phyloP scores from a whole-genome alignment of 2,329 filamentous ascomycete species.

The Camillea tinctor region DNA sequence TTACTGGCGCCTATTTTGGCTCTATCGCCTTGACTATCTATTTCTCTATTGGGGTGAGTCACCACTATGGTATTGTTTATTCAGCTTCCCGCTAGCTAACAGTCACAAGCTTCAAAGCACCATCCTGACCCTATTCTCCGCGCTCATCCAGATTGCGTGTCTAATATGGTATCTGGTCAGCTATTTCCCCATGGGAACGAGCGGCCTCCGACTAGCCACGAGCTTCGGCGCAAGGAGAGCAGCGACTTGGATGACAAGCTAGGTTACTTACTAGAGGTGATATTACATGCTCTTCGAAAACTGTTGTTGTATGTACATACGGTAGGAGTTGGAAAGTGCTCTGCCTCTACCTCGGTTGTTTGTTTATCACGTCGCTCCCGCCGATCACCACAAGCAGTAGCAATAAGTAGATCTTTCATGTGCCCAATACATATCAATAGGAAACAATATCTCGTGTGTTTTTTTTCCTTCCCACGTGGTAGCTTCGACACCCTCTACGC shows the following conservation, averaged over 20 bases:
- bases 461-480: too few relatives aligned
- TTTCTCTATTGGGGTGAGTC: slow-evolving; percentile 86
- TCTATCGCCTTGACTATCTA: slow-evolving; percentile 88
- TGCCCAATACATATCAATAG: too few relatives aligned
- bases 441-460: too few relatives aligned
- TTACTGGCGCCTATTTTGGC: slow-evolving; percentile 92
- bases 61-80: background rate
- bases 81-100: slow-evolving; percentile 17
- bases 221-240: slow-evolving; percentile 83
- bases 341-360: slow-evolving; percentile 1
- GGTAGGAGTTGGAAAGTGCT: slow-evolving; percentile 5
- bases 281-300: slow-evolving; percentile 12
- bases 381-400: background rate
- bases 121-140: slow-evolving; percentile 79
- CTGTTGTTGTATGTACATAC: slow-evolving; percentile 1
- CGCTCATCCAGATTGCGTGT: slow-evolving; percentile 78
- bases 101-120: slow-evolving; percentile 71
- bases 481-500: too few relatives aligned
- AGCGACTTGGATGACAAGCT: slow-evolving; percentile 84
- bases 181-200: slow-evolving; percentile 97
- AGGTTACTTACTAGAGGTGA: slow-evolving; percentile 14
- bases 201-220: slow-evolving; percentile 81
- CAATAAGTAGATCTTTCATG: background rate
- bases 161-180: slow-evolving; percentile 92
- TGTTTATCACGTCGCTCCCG: background rate